Conservation (phyloP, 805 yeast genomes). For the Saccharomycopsis fermentans region DNA sequence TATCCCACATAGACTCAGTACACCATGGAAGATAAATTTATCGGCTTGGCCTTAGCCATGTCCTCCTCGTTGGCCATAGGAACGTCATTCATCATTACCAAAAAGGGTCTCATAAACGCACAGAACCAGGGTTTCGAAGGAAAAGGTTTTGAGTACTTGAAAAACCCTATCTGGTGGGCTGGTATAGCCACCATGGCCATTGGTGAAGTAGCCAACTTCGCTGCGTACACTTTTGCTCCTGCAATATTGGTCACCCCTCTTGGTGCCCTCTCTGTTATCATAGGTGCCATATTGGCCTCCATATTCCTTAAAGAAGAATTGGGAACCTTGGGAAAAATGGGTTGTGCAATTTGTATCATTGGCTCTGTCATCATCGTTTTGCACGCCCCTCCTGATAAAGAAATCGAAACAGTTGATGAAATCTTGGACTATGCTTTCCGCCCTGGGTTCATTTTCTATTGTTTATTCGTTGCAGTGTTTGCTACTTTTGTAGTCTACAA, state of each 20-base stretch:
- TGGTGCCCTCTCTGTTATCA: slow-evolving; percentile 83
- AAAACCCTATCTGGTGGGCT: slow-evolving; percentile 89
- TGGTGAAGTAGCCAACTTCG: slow-evolving; percentile 87
- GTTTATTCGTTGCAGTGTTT: slow-evolving; percentile 51
- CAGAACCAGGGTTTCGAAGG: slow-evolving; percentile 54
- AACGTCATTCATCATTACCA: slow-evolving; percentile 79
- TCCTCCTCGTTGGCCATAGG: slow-evolving; percentile 85
- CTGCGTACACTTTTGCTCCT: slow-evolving; percentile 93
- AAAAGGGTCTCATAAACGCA: slow-evolving; percentile 72
- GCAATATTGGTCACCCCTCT: slow-evolving; percentile 86
- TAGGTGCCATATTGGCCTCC: slow-evolving; percentile 86
- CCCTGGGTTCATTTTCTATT: slow-evolving; percentile 67
- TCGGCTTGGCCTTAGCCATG: slow-evolving; percentile 81
- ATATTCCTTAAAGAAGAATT: slow-evolving; percentile 75
- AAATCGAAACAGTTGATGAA: slow-evolving; percentile 79
- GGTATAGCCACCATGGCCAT: slow-evolving; percentile 86
- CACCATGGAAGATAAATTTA: slow-evolving; percentile 67
- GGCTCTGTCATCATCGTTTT: slow-evolving; percentile 82
- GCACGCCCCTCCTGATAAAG: slow-evolving; percentile 94
- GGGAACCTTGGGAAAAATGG: slow-evolving; percentile 82
- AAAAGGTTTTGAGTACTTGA: slow-evolving; percentile 68
- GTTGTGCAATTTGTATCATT: slow-evolving; percentile 81
- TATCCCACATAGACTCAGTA: neutral
- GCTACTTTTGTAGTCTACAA: slow-evolving; percentile 71
- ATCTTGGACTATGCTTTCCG: slow-evolving; percentile 68